Base-by-base conservation (phyloP, 768 basidiomycete species). In the Pleurotus djamor region DNA sequence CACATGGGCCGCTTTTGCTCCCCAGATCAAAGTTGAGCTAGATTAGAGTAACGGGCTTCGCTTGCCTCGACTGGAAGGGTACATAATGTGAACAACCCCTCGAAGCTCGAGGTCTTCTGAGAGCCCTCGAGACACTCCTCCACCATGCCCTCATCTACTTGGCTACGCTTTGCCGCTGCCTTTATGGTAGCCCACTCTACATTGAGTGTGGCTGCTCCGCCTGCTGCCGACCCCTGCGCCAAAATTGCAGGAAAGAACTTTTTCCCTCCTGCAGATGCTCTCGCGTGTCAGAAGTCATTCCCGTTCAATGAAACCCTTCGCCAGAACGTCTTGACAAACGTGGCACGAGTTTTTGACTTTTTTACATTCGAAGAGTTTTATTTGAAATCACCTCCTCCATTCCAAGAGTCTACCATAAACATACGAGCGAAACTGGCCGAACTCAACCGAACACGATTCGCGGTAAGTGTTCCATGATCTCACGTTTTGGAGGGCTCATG, bases 281-380 rank as follows among this genome's bases (percentile, higher is more conserved):
- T 86, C 41, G 82, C 85, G 0, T 87, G 86, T 65, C 69, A 81
- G 65, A 83, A 79, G 68, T 78, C 81, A 10, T 84, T 83, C 64
- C 79, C 82, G 0, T 83, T 83, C 71, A 82, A 82, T 60, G 81
- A 83, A 64, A 83, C 79, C n/a, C 67, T 84, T 12, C 75, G 79
- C 37, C 76, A 82, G 63, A 84, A 84, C 67, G 79, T 83, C 36
- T 67, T 83, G 58, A 74, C 74, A 12, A 74, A 74, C 60, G 73
- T 80, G 52, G 76, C 73, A 36, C 76, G 78, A 32, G 78, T 80
- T 50, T 80, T 83, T 52, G 77, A 82, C 59, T 83, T 84, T 65
- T 83, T 70, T 67, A 83, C 82, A 0, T 84, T 83, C 60, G 81
- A 83, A 62, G 74, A 80, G 37, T 82, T 73, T 59, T 82, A 83